Base-by-base conservation (phyloP, 352 stramenopile species). In the Phytophthora meadii region DNA sequence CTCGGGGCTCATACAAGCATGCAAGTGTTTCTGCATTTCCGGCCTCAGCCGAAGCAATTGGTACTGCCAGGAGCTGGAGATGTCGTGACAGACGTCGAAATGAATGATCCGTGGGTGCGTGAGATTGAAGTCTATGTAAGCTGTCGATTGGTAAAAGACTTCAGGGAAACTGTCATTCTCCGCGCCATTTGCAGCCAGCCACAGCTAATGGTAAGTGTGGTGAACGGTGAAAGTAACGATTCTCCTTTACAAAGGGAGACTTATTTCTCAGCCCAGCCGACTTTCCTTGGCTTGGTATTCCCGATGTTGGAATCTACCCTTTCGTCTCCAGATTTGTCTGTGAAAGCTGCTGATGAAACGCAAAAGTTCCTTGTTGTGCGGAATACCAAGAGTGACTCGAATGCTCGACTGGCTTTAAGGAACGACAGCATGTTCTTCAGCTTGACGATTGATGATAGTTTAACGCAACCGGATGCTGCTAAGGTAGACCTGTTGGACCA, bases 351-450 rank as follows among this genome's bases (percentile, higher is more conserved):
- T 27, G 70, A 72, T n/a, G 70, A 80, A 48, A 72, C 67, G 5
- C 72, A 86, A n/a, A 89, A 90, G 24, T 96, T 80, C 56, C 61
- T 96, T 39, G 74, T 96, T 5, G 80, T 96, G 7, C 82, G 77
- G 32, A 96, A 96, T 51, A 89, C 84, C 5, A 79, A 76, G n/a
- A 81, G 52, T 15, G 82, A 93, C 41, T 65, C 65, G 22, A 85
- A 86, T 40, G 86, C 84, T 11, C 74, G 82, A n/a, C 67, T 96
- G 15, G 88, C 88, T 0, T 60, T 96, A 32, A 72, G 88, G 10
- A 96, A 94, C 42, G 86, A 96, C 69, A 94, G 81, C 40, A 82
- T 96, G 72, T 96, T 96, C 63, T 96, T 96, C 68, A 82, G 67
- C 22, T 67, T 93, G 2, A 63, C 49, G n/a, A 77, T 93, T 34